Base-by-base conservation (phyloP, 495 filamentous ascomycete species). In the Mytilinidion resinicola region DNA sequence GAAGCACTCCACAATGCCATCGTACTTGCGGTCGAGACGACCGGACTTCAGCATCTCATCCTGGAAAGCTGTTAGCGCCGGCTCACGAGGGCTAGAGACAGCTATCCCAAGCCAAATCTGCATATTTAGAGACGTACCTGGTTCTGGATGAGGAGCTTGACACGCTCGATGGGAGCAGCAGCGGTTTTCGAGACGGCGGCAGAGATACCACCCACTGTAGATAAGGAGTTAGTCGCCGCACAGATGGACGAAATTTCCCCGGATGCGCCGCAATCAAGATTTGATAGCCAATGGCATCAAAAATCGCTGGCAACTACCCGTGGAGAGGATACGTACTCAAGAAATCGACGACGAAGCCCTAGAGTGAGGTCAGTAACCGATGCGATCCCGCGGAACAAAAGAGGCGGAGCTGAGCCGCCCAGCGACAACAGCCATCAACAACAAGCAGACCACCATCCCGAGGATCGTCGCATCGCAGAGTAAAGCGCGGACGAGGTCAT, bases 61-160 rank as follows among this genome's bases (percentile, higher is more conserved):
- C 95, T 97, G 66, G 64, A 66, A 11, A 42, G 36, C 33, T 12
- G 54, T 74, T 47, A 72, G 68, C 48, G 25, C 25, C 25, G 6
- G 25, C 25, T 30, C 25, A 30, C 25, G 25, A 6, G 25, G 25
- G 25, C 25, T 30, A 30, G 25, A 30, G 25, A 30, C 25, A 30
- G 25, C 25, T 30, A 42, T 1, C 10, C 17, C 35, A 7, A 19
- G 56, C n/a, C 9, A 25, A 60, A 60, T 12, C 34, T 25, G 48
- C 25, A 35, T 55, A 57, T 14, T 21, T 33, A 38, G 20, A 12
- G n/a, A 57, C 89, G 60, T 85, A 96, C 92, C 87, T 98, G 93
- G 83, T 97, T 98, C 85, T 98, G 93, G 83, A 98, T 95, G 70
- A 98, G 89, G 73, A 98, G 93, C 90, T 98, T 98, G 81, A 98